Evolutionary conservation across 768 basidiomycete species (phyloP).

Genomic region (Arthromyces matolae): DNA sequence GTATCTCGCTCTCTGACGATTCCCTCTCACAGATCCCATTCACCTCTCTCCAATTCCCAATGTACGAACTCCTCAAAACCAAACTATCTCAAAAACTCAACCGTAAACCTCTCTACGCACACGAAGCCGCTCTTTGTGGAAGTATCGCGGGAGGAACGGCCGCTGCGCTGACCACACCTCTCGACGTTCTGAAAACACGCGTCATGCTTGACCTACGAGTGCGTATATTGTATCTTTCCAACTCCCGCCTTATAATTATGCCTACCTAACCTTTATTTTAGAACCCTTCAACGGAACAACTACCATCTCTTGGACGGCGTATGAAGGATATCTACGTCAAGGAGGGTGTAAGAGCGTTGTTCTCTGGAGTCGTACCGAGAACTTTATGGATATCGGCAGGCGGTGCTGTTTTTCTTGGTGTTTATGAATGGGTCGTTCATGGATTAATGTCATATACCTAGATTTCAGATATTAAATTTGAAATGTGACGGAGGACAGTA

Average conservation of each 20-base stretch:
- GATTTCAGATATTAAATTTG: not conserved
- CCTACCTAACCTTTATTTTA: conserved; percentile 20
- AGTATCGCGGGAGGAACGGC: conserved; percentile 88
- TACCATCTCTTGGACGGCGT: conserved; percentile 55
- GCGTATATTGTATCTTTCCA: conserved; percentile 19
- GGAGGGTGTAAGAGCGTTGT: conserved; percentile 77
- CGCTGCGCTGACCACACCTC: conserved; percentile 86
- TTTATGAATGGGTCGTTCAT: conserved; percentile 80
- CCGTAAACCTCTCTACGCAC: conserved; percentile 57
- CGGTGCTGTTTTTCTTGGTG: conserved; percentile 95
- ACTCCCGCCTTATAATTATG: not conserved
- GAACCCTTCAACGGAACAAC: conserved; percentile 45
- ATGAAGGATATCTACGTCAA: conserved; percentile 60
- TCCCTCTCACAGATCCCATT: conserved; percentile 74
- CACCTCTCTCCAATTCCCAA: conserved; percentile 91
- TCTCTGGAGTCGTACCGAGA: conserved; percentile 84
- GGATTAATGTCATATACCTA: conserved; percentile 33
- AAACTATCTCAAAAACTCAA: conserved; percentile 52
- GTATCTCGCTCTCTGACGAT: too few relatives aligned
- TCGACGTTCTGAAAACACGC: conserved; percentile 95
- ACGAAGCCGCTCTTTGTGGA: conserved; percentile 85
- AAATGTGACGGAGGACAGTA: too few relatives aligned
- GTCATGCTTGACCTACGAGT: conserved; percentile 93
- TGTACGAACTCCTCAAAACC: conserved; percentile 86
- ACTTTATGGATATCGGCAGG: conserved; percentile 97